These are phyloP conservation scores for Metschnikowia reukaufii DNA, from an alignment of 805 yeast genomes.

Conservation along the genomic window DNA sequence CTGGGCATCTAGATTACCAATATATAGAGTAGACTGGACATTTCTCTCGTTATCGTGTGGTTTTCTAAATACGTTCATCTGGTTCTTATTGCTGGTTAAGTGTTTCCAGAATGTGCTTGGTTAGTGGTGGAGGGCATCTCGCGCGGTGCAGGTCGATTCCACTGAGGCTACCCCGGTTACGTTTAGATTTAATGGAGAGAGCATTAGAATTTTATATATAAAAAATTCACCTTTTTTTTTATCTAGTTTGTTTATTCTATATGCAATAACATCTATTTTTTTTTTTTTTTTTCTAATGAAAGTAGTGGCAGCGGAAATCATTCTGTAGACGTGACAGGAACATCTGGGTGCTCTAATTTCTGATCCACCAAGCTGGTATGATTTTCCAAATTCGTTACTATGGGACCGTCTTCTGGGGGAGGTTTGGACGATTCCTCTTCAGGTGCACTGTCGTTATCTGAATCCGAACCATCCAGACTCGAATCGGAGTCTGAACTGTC, in stretches of 20 bases:
- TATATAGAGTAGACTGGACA: conserved; percentile 64
- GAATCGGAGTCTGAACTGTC: conserved; percentile 12
- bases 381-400: not conserved
- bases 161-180: not conserved
- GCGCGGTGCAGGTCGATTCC: conserved; percentile 4
- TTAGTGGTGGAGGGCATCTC: conserved; percentile 1
- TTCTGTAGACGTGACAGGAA: too few relatives aligned
- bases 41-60: conserved; percentile 50
- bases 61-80: conserved; percentile 35
- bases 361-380: too few relatives aligned
- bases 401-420: not conserved
- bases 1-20: conserved; percentile 78
- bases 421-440: conserved; percentile 35
- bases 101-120: not conserved
- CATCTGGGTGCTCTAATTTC: not conserved
- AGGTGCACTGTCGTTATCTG: conserved; percentile 30
- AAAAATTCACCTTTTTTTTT: too few relatives aligned
- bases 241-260: too few relatives aligned
- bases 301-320: too few relatives aligned
- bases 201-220: too few relatives aligned
- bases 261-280: not conserved
- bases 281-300: too few relatives aligned
- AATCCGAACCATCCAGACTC: conserved; percentile 15
- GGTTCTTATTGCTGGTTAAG: not conserved
- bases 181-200: too few relatives aligned